Evolutionary conservation across 176 grass and related monocot genomes (phyloP).

Genomic region (Paspalum vaginatum): DNA sequence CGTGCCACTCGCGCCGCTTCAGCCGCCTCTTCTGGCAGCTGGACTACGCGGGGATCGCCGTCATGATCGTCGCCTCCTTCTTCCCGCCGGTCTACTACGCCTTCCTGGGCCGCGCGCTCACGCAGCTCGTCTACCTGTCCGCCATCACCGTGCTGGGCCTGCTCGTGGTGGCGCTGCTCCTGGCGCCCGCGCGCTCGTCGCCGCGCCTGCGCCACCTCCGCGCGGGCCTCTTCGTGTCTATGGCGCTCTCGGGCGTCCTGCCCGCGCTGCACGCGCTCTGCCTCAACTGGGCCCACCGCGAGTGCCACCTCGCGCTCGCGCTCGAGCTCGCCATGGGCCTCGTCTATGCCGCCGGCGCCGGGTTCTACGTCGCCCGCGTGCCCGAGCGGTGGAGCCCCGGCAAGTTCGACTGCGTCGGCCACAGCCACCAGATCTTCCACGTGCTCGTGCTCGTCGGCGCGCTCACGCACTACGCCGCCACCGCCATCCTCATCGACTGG

Average conservation of each 20-base stretch:
- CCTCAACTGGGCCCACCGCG: conserved; percentile 61
- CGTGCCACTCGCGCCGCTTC: conserved; percentile 80
- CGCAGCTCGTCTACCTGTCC: conserved; percentile 65
- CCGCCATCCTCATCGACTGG: conserved; percentile 66
- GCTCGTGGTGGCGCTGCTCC: conserved; percentile 63
- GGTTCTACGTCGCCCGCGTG: conserved; percentile 77
- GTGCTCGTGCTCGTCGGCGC: conserved; percentile 81
- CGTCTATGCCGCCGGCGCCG: conserved; percentile 59
- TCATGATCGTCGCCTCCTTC: conserved; percentile 95
- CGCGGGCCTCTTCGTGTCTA: conserved; percentile 65
- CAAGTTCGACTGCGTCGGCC: conserved; percentile 64
- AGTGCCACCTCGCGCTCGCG: conserved; percentile 64
- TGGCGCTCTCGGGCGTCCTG: conserved; percentile 68
- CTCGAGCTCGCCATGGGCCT: conserved; percentile 77
- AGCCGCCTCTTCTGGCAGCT: conserved; percentile 82
- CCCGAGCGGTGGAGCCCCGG: conserved; percentile 90
- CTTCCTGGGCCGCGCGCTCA: conserved; percentile 58
- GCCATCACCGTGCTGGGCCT: conserved; percentile 67
- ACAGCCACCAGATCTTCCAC: conserved; percentile 99
- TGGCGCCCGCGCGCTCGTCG: conserved; percentile 63
- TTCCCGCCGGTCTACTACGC: conserved; percentile 91
- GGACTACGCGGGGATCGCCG: conserved; percentile 91
- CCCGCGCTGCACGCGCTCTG: conserved; percentile 74
- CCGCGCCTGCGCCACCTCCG: conserved; percentile 68
- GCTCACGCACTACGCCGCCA: conserved; percentile 75